phyloP scores from a whole-genome alignment of 2,329 filamentous ascomycete genomes.

The Aspergillus melleus region DNA sequence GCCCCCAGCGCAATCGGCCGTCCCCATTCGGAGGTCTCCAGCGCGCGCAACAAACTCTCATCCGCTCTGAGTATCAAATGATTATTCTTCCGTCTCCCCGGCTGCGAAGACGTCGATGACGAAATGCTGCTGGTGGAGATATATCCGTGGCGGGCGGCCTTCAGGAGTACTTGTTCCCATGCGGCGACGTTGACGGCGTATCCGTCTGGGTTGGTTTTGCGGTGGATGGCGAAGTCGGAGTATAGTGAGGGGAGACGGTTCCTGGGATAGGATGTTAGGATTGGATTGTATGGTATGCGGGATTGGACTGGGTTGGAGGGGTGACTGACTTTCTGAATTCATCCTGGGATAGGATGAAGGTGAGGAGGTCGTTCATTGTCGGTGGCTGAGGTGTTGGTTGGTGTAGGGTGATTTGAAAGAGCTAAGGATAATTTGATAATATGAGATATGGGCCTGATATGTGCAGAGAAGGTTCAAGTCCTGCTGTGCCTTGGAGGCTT shows the following conservation, averaged over 20 bases:
- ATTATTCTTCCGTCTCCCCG: slow-evolving; percentile 35
- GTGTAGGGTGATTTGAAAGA: neutral
- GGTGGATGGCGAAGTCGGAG: slow-evolving; percentile 77
- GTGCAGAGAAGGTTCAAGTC: neutral
- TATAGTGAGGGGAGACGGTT: slow-evolving; percentile 81
- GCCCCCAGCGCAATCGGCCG: slow-evolving; percentile 76
- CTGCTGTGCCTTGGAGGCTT: neutral
- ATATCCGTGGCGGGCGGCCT: slow-evolving; percentile 65
- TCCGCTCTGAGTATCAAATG: slow-evolving; percentile 54
- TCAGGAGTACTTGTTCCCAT: slow-evolving; percentile 74
- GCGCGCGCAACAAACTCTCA: slow-evolving; percentile 65
- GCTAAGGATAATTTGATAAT: neutral
- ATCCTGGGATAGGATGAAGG: slow-evolving; percentile 61
- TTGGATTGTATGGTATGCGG: neutral
- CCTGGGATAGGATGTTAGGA: slow-evolving; percentile 42
- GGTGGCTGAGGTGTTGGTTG: neutral
- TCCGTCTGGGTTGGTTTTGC: slow-evolving; percentile 77
- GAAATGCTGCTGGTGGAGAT: slow-evolving; percentile 43
- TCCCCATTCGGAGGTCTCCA: slow-evolving; percentile 78
- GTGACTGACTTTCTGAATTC: slow-evolving; percentile 58
- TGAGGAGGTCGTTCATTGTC: slow-evolving; percentile 60
- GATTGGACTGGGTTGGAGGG: neutral
- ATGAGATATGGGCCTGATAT: neutral
- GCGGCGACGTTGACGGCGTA: slow-evolving; percentile 77
- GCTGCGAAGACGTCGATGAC: slow-evolving; percentile 11